Percentiles rank a stretch among this genome's conserved stretches.
These are phyloP conservation scores for Raffaelea albimanens DNA, from an alignment of 2,329 filamentous ascomycete species.

Conservation along the genomic window DNA sequence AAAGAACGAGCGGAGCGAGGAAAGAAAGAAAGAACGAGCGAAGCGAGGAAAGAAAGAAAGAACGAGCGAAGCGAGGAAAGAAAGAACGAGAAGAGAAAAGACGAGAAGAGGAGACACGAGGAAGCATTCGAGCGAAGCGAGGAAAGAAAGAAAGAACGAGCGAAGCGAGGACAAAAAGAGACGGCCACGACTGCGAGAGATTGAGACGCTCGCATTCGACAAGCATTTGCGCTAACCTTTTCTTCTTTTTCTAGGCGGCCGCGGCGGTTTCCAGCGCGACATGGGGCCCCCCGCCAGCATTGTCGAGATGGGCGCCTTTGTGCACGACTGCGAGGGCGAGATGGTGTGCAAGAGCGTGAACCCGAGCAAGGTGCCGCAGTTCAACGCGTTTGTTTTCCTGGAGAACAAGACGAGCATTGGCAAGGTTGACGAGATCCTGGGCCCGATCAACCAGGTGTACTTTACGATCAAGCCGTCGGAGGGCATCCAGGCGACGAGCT, in stretches of 20 bases:
- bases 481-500: conserved; percentile 87
- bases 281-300: conserved; percentile 55
- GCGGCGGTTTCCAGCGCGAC: conserved; percentile 50
- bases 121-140: no score
- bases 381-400: conserved; percentile 97
- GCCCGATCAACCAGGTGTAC: conserved; percentile 94
- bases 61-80: no score
- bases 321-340: conserved; percentile 94
- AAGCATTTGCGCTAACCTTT: not conserved
- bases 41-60: no score
- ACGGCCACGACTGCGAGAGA: no score
- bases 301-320: conserved; percentile 82
- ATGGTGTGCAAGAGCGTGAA: conserved; percentile 96
- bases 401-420: conserved; percentile 96
- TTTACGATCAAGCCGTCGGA: conserved; percentile 98
- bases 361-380: conserved; percentile 83
- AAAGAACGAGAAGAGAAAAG: no score
- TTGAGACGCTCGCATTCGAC: not conserved
- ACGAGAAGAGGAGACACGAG: no score
- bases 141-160: no score
- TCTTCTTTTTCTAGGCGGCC: conserved; percentile 22
- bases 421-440: conserved; percentile 96
- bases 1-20: no score
- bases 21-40: no score
- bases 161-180: conserved; percentile 27